These are phyloP conservation scores for Fusarium sp. DNA, from an alignment of 2,329 filamentous ascomycete species.

Conservation along the genomic window DNA sequence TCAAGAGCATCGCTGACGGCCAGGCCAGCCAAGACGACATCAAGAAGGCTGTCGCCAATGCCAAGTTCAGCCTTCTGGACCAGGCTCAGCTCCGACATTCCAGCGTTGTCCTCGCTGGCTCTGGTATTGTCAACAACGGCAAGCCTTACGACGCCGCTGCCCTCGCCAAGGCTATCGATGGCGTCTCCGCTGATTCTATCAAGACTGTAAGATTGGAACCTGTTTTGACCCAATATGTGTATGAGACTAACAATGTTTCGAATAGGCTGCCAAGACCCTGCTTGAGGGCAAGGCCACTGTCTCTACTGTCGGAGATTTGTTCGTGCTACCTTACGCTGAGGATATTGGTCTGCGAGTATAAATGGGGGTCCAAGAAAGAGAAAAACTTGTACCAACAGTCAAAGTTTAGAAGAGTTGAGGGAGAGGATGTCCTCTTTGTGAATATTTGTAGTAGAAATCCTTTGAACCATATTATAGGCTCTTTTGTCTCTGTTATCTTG, in stretches of 20 bases:
- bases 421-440: constrained; percentile 57
- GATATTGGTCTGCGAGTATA: constrained; percentile 96
- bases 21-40: constrained; percentile 86
- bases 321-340: constrained; percentile 90
- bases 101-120: constrained; percentile 85
- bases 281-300: constrained; percentile 91
- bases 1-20: constrained; percentile 85
- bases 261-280: constrained; percentile 86
- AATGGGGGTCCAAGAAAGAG: constrained; percentile 56
- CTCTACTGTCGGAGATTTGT: constrained; percentile 90
- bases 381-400: constrained; percentile 61
- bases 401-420: constrained; percentile 56
- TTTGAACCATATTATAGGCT: constrained; percentile 49
- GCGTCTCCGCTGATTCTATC: constrained; percentile 85
- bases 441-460: constrained; percentile 62
- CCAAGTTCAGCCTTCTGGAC: constrained; percentile 93
- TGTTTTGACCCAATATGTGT: constrained; percentile 43
- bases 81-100: constrained; percentile 81
- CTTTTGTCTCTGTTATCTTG: constrained; percentile 20
- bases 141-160: constrained; percentile 88
- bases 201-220: constrained; percentile 76
- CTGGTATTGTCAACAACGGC: constrained; percentile 83
- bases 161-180: constrained; percentile 81
- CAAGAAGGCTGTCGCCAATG: constrained; percentile 90
- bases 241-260: constrained; percentile 45